These are phyloP conservation scores for Vigna reflexopilosa DNA, from an alignment of 306 rosid genomes.

Conservation along the genomic window DNA sequence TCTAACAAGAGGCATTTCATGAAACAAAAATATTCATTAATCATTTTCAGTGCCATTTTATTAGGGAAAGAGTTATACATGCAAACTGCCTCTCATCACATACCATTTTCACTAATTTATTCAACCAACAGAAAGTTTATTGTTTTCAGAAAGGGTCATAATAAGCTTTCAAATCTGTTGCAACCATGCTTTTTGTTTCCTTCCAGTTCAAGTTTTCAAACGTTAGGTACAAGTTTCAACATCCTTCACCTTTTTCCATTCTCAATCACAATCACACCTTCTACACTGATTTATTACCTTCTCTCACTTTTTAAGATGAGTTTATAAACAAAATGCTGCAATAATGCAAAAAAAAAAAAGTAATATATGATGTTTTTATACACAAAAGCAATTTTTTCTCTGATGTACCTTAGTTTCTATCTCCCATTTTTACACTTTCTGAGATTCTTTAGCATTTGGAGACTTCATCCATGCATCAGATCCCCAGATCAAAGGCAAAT, in stretches of 20 bases:
- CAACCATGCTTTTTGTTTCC: constrained; percentile 47
- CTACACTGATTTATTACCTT: constrained; percentile 54
- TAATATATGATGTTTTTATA: too few species aligned
- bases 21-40: not conserved
- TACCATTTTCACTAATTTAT: not conserved
- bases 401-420: constrained; percentile 6
- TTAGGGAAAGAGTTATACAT: not conserved
- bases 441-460: not conserved
- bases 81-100: not conserved
- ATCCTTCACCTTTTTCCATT: constrained; percentile 44
- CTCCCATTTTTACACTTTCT: constrained; percentile 9
- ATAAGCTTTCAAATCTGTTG: constrained; percentile 16
- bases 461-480: constrained; percentile 7
- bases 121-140: constrained; percentile 34
- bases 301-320: constrained; percentile 42
- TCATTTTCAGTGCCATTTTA: not conserved
- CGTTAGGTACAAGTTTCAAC: constrained; percentile 56
- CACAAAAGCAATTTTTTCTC: not conserved
- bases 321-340: too few species aligned
- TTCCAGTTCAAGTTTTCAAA: constrained; percentile 52
- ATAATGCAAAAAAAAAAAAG: too few species aligned
- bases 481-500: constrained; percentile 37
- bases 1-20: not conserved
- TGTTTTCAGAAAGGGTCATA: not conserved
- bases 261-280: constrained; percentile 51